phyloP scores from a whole-genome alignment of 805 yeast species.

The Ogataea philodendri region DNA sequence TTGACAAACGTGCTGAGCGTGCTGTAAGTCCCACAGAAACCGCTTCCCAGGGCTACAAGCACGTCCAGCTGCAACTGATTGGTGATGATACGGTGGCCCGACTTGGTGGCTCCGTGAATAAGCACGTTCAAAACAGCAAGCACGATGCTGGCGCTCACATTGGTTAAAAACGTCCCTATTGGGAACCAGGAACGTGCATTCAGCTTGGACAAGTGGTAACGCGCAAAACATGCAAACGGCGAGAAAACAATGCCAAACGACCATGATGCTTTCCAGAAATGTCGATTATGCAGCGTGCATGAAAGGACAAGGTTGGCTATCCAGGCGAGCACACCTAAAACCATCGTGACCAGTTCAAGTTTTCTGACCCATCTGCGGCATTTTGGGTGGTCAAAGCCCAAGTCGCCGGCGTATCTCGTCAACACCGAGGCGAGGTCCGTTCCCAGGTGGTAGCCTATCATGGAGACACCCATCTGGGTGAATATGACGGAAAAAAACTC shows the following conservation, averaged over 20 bases:
- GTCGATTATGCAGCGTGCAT: conserved; percentile 32
- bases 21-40: conserved; percentile 31
- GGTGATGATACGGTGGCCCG: conserved; percentile 12
- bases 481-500: conserved; percentile 64
- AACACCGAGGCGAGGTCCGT: conserved; percentile 40
- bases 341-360: conserved; percentile 16
- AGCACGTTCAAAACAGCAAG: conserved; percentile 24
- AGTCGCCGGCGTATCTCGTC: conserved; percentile 24
- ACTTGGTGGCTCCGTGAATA: conserved; percentile 15
- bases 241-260: conserved; percentile 64
- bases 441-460: conserved; percentile 60
- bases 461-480: conserved; percentile 58
- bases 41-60: conserved; percentile 27
- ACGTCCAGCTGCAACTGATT: conserved; percentile 19
- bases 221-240: conserved; percentile 62
- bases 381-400: background rate
- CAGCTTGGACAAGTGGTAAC: conserved; percentile 54
- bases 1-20: conserved; percentile 74
- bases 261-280: conserved; percentile 63
- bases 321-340: conserved; percentile 32
- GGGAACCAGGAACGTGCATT: conserved; percentile 54
- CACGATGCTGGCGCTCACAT: conserved; percentile 25
- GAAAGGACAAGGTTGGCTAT: conserved; percentile 43
- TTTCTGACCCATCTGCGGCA: conserved; percentile 4
- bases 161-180: conserved; percentile 45